Evolutionary conservation across 345 rosid species (phyloP).

Genomic region (Arabidopsis arenosa): DNA sequence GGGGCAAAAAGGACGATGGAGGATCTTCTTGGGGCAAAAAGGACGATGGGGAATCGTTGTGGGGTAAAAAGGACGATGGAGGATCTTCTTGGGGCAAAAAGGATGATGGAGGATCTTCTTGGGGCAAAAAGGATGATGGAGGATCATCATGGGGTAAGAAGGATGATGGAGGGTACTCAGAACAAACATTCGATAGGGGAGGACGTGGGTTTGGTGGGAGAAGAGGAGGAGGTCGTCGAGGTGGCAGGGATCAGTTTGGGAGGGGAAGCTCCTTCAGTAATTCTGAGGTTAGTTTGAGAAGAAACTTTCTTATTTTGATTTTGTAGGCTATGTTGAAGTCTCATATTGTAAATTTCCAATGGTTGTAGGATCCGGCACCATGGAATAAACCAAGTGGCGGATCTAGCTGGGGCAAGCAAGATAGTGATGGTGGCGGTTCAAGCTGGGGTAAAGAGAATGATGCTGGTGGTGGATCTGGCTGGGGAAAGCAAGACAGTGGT

Average conservation of each 20-base stretch:
- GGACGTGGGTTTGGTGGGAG: conserved; percentile 48
- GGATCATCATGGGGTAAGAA: conserved; percentile 36
- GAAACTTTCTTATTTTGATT: neutral
- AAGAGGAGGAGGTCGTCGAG: conserved; percentile 45
- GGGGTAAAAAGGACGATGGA: conserved; percentile 44
- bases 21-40: conserved; percentile 46
- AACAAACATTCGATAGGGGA: conserved; percentile 42
- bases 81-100: conserved; percentile 9
- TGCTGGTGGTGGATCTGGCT: conserved; percentile 2
- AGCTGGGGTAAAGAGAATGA: conserved; percentile 31
- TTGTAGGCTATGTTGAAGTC: neutral
- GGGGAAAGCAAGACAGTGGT: conserved; percentile 13
- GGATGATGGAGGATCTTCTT: neutral
- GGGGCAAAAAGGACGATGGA: conserved; percentile 42
- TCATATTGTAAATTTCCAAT: conserved; percentile 24
- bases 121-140: conserved; percentile 19
- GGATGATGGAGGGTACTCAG: conserved; percentile 24
- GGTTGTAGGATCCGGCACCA: conserved; percentile 37
- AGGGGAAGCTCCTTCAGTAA: conserved; percentile 44
- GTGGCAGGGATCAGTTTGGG: conserved; percentile 49
- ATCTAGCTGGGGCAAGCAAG: conserved; percentile 19
- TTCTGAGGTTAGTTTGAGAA: conserved; percentile 39
- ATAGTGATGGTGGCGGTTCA: conserved; percentile 27
- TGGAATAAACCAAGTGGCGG: conserved; percentile 45
- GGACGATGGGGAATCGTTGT: conserved; percentile 39